phyloP scores from a whole-genome alignment of 441 rosid genomes.

The Populus hybrid region DNA sequence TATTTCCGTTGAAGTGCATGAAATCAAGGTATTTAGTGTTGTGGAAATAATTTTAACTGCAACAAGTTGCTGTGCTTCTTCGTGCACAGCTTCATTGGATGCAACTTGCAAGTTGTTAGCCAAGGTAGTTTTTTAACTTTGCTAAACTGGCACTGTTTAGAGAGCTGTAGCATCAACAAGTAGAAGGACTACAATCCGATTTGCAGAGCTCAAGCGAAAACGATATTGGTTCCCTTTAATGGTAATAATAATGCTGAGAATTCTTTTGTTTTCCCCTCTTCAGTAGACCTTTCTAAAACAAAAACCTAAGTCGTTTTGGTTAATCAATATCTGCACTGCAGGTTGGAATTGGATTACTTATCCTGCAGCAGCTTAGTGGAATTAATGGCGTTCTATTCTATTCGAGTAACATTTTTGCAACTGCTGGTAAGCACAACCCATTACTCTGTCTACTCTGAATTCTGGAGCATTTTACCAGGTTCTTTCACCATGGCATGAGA shows the following conservation, averaged over 20 bases:
- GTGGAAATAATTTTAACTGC: constrained; percentile 10
- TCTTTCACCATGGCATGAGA: constrained; percentile 3
- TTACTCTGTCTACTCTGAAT: constrained; percentile 3
- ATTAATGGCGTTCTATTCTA: constrained; percentile 82
- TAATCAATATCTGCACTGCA: constrained; percentile 29
- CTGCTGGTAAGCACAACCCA: constrained; percentile 55
- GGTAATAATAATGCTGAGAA: constrained; percentile 36
- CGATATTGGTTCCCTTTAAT: constrained; percentile 81
- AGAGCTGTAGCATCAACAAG: constrained; percentile 67
- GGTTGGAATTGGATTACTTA: constrained; percentile 82
- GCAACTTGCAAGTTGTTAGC: background rate
- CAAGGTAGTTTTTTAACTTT: constrained; percentile 4
- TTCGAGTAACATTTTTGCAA: constrained; percentile 66
- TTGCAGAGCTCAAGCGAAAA: constrained; percentile 77
- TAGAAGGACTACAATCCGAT: constrained; percentile 56
- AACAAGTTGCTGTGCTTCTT: background rate
- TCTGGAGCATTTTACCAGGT: background rate
- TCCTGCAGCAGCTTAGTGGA: constrained; percentile 79
- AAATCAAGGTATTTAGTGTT: constrained; percentile 62
- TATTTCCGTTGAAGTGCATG: constrained; percentile 77
- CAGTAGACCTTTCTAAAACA: background rate
- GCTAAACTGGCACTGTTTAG: constrained; percentile 31
- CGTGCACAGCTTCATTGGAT: background rate
- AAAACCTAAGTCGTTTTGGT: constrained; percentile 10
- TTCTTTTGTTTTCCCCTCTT: background rate